Conservation (phyloP, 169 alveolate species). For the Plasmodium berghei region DNA sequence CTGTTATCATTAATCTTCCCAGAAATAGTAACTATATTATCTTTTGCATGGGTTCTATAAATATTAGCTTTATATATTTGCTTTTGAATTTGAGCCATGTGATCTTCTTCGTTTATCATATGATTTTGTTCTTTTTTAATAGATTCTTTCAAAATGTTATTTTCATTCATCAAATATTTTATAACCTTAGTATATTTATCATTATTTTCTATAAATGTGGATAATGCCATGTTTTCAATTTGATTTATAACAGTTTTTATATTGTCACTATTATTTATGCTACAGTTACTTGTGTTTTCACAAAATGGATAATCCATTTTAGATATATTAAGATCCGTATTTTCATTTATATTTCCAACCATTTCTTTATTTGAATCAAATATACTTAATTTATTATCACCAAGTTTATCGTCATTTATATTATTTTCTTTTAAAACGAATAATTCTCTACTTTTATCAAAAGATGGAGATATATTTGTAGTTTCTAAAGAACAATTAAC, state of each 20-base stretch:
- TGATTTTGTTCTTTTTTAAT: constrained; percentile 20
- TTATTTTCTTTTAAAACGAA: constrained; percentile 1
- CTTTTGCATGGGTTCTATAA: background rate
- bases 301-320: constrained; percentile 1
- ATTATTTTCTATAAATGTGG: constrained; percentile 67
- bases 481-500: constrained; percentile 44
- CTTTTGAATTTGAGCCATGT: background rate
- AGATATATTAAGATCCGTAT: constrained; percentile 1
- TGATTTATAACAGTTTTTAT: constrained; percentile 41
- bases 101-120: constrained; percentile 10
- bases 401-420: background rate
- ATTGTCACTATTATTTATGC: constrained; percentile 9
- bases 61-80: constrained; percentile 2
- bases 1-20: background rate
- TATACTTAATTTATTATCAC: background rate
- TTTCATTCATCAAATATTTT: constrained; percentile 66
- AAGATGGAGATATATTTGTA: constrained; percentile 46
- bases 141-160: constrained; percentile 50
- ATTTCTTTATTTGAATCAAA: constrained; percentile 2
- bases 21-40: constrained; percentile 4
- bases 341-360: constrained; percentile 9
- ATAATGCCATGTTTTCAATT: constrained; percentile 66
- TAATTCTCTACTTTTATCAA: constrained; percentile 41
- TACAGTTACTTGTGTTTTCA: constrained; percentile 16
- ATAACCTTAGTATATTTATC: constrained; percentile 62